Conservation (phyloP, 495 filamentous ascomycete species). For the Penicillium tannophilum region DNA sequence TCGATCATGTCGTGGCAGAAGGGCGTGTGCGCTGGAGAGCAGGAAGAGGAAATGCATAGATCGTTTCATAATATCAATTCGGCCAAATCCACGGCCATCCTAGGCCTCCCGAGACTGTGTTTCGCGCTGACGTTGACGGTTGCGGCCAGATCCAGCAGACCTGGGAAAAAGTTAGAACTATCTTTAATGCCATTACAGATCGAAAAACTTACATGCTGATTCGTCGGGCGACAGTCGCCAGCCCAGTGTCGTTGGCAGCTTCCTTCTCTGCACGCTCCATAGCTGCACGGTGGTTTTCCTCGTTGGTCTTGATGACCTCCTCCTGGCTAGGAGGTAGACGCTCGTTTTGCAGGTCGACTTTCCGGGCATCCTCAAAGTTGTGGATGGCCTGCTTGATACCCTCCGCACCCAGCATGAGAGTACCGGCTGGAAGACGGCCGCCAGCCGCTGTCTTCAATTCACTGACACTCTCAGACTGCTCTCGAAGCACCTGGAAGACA, state of each 20-base stretch:
- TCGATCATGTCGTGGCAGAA: slow-evolving; percentile 35
- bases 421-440: slow-evolving; percentile 90
- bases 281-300: slow-evolving; percentile 77
- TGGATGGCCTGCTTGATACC: slow-evolving; percentile 99
- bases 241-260: slow-evolving; percentile 85
- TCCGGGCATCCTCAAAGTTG: slow-evolving; percentile 95
- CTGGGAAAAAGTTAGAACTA: slow-evolving; percentile 25
- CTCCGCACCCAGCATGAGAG: slow-evolving; percentile 95
- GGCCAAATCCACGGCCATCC: slow-evolving; percentile 13
- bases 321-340: slow-evolving; percentile 88
- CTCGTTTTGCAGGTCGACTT: slow-evolving; percentile 97
- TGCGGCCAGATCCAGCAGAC: slow-evolving; percentile 42
- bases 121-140: slow-evolving; percentile 35
- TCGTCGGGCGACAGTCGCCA: slow-evolving; percentile 82
- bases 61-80: slow-evolving; percentile 35
- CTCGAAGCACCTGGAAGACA: slow-evolving; percentile 97
- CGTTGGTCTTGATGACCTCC: slow-evolving; percentile 77
- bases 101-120: slow-evolving; percentile 31
- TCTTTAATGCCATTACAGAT: background rate
- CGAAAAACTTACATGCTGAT: slow-evolving; percentile 85
- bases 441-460: slow-evolving; percentile 97
- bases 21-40: slow-evolving; percentile 29
- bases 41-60: slow-evolving; percentile 31
- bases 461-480: slow-evolving; percentile 94
- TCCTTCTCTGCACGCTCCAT: slow-evolving; percentile 81